Evolutionary conservation across 2,329 filamentous ascomycete species (phyloP).

Genomic region (Diaporthe australafricana): DNA sequence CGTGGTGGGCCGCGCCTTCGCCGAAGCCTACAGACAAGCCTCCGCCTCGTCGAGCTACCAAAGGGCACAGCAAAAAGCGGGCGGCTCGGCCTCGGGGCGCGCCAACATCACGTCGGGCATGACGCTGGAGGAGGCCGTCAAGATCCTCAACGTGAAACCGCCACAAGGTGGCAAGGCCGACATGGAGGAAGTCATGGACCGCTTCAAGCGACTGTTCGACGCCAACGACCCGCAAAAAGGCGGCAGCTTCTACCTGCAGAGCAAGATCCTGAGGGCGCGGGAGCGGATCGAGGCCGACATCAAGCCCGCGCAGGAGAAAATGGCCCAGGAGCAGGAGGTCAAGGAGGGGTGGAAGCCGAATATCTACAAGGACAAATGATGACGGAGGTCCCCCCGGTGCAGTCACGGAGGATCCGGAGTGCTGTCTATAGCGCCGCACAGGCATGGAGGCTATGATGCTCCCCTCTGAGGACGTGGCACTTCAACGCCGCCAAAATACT

Average conservation of each 20-base stretch:
- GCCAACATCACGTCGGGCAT: slow-evolving; percentile 73
- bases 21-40: slow-evolving; percentile 96
- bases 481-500: no score
- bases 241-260: slow-evolving; percentile 97
- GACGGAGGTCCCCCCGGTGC: not conserved
- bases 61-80: slow-evolving; percentile 74
- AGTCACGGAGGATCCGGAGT: not conserved
- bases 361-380: slow-evolving; percentile 86
- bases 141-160: slow-evolving; percentile 95
- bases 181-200: slow-evolving; percentile 81
- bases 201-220: slow-evolving; percentile 96
- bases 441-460: not conserved
- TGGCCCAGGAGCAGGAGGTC: slow-evolving; percentile 80
- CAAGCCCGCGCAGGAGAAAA: slow-evolving; percentile 76
- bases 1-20: slow-evolving; percentile 91
- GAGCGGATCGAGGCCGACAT: slow-evolving; percentile 93
- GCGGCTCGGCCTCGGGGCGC: slow-evolving; percentile 55
- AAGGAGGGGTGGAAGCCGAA: slow-evolving; percentile 94
- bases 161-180: slow-evolving; percentile 82
- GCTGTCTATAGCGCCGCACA: not conserved
- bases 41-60: slow-evolving; percentile 87
- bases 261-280: slow-evolving; percentile 91
- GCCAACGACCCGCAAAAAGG: slow-evolving; percentile 94
- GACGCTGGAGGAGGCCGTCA: slow-evolving; percentile 95
- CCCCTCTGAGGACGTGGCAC: not conserved